Evolutionary conservation across 2,329 filamentous ascomycete species (phyloP).

Genomic region (Amauroascus niger): DNA sequence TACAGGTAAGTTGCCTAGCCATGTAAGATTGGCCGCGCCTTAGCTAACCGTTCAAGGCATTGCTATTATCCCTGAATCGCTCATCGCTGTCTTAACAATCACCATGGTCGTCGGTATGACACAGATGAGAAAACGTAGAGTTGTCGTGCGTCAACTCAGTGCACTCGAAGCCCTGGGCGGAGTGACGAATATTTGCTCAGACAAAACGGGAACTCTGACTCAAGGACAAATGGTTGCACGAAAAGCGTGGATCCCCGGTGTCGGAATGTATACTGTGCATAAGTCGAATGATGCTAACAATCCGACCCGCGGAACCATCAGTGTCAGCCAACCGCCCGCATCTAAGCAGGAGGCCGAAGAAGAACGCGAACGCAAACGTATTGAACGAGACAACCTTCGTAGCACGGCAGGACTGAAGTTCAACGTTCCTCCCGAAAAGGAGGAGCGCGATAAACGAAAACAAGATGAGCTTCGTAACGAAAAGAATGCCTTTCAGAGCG

Average conservation of each 20-base stretch:
- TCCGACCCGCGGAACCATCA: constrained; percentile 44
- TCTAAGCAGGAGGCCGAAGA: constrained; percentile 26
- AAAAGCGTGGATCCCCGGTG: constrained; percentile 47
- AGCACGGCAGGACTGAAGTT: constrained; percentile 53
- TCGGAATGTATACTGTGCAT: constrained; percentile 45
- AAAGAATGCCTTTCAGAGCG: constrained; percentile 9
- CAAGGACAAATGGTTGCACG: constrained; percentile 52
- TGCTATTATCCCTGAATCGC: constrained; percentile 54
- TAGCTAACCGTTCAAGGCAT: constrained; percentile 32
- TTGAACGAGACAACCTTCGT: constrained; percentile 49
- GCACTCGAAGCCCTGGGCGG: constrained; percentile 49
- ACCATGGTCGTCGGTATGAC: constrained; percentile 50
- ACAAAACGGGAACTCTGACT: constrained; percentile 49
- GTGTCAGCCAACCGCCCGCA: constrained; percentile 27
- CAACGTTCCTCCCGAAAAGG: constrained; percentile 48
- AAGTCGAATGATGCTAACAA: constrained; percentile 47
- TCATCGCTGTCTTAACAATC: constrained; percentile 54
- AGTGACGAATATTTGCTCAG: constrained; percentile 50
- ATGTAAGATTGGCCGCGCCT: not conserved
- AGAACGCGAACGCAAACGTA: constrained; percentile 31
- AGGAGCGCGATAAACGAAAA: constrained; percentile 24
- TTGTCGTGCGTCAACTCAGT: constrained; percentile 46
- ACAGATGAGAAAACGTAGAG: constrained; percentile 44
- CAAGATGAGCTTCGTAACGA: constrained; percentile 21
- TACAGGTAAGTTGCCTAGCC: constrained; percentile 32